Evolutionary conservation across 2,329 filamentous ascomycete species (phyloP).

Genomic region (Fusarium burgessii): DNA sequence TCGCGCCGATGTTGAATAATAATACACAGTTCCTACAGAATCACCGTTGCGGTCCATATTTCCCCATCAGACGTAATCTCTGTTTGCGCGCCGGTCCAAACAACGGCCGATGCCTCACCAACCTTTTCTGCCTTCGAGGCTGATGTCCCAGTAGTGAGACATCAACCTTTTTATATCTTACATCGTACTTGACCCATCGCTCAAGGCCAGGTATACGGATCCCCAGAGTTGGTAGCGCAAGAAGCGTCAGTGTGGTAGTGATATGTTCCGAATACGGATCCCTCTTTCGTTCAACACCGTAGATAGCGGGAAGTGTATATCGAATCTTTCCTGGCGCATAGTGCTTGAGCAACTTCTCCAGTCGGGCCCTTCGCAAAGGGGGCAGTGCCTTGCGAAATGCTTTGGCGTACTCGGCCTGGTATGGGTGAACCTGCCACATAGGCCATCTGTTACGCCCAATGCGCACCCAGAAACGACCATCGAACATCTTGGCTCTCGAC

Average conservation of each 20-base stretch:
- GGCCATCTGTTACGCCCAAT: conserved; percentile 58
- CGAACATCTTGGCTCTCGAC: conserved; percentile 59
- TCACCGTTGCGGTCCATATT: conserved; percentile 24
- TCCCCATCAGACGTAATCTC: conserved; percentile 33
- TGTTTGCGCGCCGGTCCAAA: conserved; percentile 27
- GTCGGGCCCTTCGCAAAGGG: conserved; percentile 45
- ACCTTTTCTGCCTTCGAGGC: conserved; percentile 26
- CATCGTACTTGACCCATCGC: conserved; percentile 62
- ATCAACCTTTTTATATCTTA: conserved; percentile 65
- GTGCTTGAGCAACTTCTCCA: conserved; percentile 59
- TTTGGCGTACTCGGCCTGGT: conserved; percentile 58
- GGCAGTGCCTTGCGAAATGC: conserved; percentile 61
- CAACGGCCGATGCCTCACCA: conserved; percentile 14
- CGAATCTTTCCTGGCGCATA: conserved; percentile 67
- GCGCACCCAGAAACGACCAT: conserved; percentile 72
- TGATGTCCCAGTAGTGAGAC: conserved; percentile 51
- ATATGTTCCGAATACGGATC: conserved; percentile 45
- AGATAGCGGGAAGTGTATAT: conserved; percentile 67
- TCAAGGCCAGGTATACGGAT: conserved; percentile 60
- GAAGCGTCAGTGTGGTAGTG: conserved; percentile 53
- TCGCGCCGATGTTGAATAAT: conserved; percentile 2
- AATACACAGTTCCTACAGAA: neutral
- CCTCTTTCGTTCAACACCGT: conserved; percentile 55
- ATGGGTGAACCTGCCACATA: conserved; percentile 60
- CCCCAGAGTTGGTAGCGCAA: conserved; percentile 66